A percentile compares a stretch with the other conserved stretches of the same genome.
phyloP scores from a whole-genome alignment of 164 flowering plant genomes.

The Saururus chinensis region DNA sequence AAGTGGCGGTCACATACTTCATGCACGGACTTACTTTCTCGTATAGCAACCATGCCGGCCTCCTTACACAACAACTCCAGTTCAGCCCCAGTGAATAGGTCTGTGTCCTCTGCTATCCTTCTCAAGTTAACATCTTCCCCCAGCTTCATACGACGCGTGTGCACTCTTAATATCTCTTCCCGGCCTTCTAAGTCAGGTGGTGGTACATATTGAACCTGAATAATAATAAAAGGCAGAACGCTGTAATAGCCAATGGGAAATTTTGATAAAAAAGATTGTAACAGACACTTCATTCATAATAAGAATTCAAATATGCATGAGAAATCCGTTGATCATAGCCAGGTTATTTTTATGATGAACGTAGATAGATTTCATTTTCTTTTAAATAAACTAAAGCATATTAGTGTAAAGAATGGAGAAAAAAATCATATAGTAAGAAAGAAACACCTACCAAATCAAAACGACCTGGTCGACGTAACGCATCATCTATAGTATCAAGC shows the following conservation, averaged over 20 bases:
- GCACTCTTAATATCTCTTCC: slow-evolving; percentile 67
- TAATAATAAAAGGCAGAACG: background rate
- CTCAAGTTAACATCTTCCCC: slow-evolving; percentile 58
- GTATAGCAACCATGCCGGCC: slow-evolving; percentile 75
- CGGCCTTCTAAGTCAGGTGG: slow-evolving; percentile 86
- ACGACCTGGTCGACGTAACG: slow-evolving; percentile 95
- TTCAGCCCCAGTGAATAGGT: slow-evolving; percentile 89
- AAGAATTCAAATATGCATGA: too few species aligned
- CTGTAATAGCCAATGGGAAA: background rate
- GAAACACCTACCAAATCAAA: slow-evolving; percentile 65
- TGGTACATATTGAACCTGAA: slow-evolving; percentile 83
- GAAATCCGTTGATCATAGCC: too few species aligned
- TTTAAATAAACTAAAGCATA: background rate
- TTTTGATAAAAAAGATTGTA: too few species aligned
- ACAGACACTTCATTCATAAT: too few species aligned
- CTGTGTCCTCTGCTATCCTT: slow-evolving; percentile 64
- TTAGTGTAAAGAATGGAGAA: background rate
- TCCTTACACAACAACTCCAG: slow-evolving; percentile 71
- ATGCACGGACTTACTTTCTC: slow-evolving; percentile 67
- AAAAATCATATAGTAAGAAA: background rate
- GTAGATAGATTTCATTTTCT: background rate
- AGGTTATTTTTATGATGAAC: background rate
- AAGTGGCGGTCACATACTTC: slow-evolving; percentile 57
- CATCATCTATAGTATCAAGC: slow-evolving; percentile 80
- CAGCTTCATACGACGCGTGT: slow-evolving; percentile 66